A percentile compares a stretch with the other conserved stretches of the same genome.
Conservation (phyloP, 176 grass and related monocot species). For the Aegilops tauschii region DNA sequence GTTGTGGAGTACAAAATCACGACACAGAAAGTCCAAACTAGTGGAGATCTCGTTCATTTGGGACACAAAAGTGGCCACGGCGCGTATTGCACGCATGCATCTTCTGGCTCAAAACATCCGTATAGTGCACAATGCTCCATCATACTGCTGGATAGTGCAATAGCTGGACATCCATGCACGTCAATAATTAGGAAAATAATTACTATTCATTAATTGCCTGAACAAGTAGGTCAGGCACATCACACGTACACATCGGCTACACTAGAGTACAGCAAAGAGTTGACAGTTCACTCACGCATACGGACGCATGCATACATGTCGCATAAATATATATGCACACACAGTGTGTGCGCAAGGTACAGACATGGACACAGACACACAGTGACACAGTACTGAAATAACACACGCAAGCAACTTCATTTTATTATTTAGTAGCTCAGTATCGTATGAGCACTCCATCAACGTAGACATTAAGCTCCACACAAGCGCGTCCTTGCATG, state of each 20-base stretch:
- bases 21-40: too few species aligned
- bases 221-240: conserved; percentile 1
- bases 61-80: too few species aligned
- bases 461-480: neutral
- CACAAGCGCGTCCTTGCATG: neutral
- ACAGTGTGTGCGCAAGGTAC: neutral
- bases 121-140: too few species aligned
- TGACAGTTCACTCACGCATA: neutral
- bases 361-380: neutral
- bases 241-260: conserved; percentile 1
- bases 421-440: neutral
- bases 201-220: neutral
- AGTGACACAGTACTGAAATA: neutral
- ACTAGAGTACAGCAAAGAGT: neutral
- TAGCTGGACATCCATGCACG: neutral
- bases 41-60: too few species aligned
- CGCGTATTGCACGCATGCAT: too few species aligned
- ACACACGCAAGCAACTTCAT: neutral
- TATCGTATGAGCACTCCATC: neutral
- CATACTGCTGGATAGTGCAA: too few species aligned
- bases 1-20: too few species aligned
- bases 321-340: neutral
- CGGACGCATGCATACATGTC: neutral
- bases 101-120: too few species aligned
- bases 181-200: neutral